These are phyloP conservation scores for Termitomyces sp. DNA, from an alignment of 768 basidiomycete species.

Conservation along the genomic window DNA sequence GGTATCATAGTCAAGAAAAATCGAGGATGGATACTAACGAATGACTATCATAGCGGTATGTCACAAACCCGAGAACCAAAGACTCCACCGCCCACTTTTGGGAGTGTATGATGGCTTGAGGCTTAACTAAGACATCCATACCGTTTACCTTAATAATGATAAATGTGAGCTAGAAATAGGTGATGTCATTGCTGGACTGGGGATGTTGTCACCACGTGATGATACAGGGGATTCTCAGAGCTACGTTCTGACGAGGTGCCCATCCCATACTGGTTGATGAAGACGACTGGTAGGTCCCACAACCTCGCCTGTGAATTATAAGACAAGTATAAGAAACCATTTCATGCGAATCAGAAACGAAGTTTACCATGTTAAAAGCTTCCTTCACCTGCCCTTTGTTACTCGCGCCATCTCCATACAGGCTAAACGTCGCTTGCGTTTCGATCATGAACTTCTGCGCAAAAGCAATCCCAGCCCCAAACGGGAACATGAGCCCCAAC, in stretches of 20 bases:
- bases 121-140: slow-evolving; percentile 94
- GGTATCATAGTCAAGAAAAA: not conserved
- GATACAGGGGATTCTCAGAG: slow-evolving; percentile 93
- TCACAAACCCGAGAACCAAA: not conserved
- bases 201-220: slow-evolving; percentile 90
- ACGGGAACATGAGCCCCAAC: slow-evolving; percentile 97
- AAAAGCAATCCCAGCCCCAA: slow-evolving; percentile 89
- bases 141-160: slow-evolving; percentile 46
- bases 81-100: slow-evolving; percentile 61
- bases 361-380: slow-evolving; percentile 92
- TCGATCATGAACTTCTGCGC: slow-evolving; percentile 82
- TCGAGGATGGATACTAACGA: not conserved
- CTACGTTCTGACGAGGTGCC: slow-evolving; percentile 89
- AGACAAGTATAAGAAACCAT: not conserved
- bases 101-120: slow-evolving; percentile 77
- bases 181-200: slow-evolving; percentile 44
- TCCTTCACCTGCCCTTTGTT: slow-evolving; percentile 89
- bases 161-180: not conserved
- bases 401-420: slow-evolving; percentile 96
- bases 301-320: slow-evolving; percentile 64
- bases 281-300: slow-evolving; percentile 93
- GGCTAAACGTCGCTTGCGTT: slow-evolving; percentile 78
- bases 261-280: slow-evolving; percentile 96
- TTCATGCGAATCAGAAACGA: slow-evolving; percentile 2
- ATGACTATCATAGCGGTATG: not conserved